phyloP scores from a whole-genome alignment of 768 basidiomycete genomes.

The Cystofilobasidium capitatum region DNA sequence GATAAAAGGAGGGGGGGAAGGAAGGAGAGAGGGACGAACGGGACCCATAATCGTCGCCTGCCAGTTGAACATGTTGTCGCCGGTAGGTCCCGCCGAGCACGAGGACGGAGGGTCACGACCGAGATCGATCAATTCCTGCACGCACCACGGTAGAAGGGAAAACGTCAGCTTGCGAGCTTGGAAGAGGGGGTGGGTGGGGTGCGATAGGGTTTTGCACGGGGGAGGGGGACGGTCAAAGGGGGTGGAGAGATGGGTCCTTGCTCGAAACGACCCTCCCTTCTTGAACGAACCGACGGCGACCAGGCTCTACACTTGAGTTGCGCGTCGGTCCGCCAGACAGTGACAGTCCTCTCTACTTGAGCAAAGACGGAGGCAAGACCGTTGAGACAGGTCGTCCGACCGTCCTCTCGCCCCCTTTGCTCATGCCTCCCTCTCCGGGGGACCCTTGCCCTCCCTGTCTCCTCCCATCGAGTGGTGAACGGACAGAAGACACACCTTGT shows the following conservation, averaged over 20 bases:
- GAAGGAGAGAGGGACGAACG: slow-evolving; percentile 8
- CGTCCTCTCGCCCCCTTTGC: neutral
- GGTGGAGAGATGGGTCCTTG: slow-evolving; percentile 5
- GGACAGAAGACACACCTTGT: slow-evolving; percentile 59
- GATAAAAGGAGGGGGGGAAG: neutral
- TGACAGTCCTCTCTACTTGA: neutral
- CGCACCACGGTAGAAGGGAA: slow-evolving; percentile 9
- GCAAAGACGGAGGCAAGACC: too few species aligned
- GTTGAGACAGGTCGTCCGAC: neutral
- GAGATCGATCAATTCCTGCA: slow-evolving; percentile 95
- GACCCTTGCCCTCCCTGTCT: neutral
- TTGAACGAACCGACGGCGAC: neutral
- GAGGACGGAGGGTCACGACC: slow-evolving; percentile 99
- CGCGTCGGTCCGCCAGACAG: neutral
- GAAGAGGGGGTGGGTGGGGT: neutral
- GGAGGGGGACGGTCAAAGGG: neutral
- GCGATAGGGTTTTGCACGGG: neutral
- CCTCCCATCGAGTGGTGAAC: neutral
- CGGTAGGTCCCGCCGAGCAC: slow-evolving; percentile 95
- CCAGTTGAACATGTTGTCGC: slow-evolving; percentile 97
- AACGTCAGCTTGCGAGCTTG: neutral
- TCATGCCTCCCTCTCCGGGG: neutral
- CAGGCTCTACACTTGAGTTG: neutral
- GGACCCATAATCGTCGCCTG: slow-evolving; percentile 29
- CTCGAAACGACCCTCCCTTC: too few species aligned